Conservation (phyloP, 306 rosid species). For the Prunus persica region Prunus_persica_NCBIv2 NC_034016.1:19756001-19756500, state of each 20-base stretch:
- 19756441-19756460: conserved; percentile 65
- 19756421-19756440: conserved; percentile 67
- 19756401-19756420: conserved; percentile 70
- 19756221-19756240: conserved; percentile 82
- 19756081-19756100: conserved; percentile 97
- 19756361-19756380: conserved; percentile 79
- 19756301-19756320: conserved; percentile 60
- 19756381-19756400: conserved; percentile 62
- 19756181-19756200: conserved; percentile 84
- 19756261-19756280: conserved; percentile 53
- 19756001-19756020: conserved; percentile 94
- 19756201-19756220: conserved; percentile 64
- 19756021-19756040: conserved; percentile 74
- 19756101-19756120: conserved; percentile 79
- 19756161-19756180: conserved; percentile 94
- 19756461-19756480: conserved; percentile 60
- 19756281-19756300: conserved; percentile 71
- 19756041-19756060: conserved; percentile 90
- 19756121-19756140: conserved; percentile 79
- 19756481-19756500: conserved; percentile 61
- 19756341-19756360: conserved; percentile 65
- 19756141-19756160: conserved; percentile 91
- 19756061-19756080: conserved; percentile 96
- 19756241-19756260: conserved; percentile 89
- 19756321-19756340: conserved; percentile 76